Evolutionary conservation across 352 stramenopile species (phyloP).

Genomic region (Phytophthora pinifolia): DNA sequence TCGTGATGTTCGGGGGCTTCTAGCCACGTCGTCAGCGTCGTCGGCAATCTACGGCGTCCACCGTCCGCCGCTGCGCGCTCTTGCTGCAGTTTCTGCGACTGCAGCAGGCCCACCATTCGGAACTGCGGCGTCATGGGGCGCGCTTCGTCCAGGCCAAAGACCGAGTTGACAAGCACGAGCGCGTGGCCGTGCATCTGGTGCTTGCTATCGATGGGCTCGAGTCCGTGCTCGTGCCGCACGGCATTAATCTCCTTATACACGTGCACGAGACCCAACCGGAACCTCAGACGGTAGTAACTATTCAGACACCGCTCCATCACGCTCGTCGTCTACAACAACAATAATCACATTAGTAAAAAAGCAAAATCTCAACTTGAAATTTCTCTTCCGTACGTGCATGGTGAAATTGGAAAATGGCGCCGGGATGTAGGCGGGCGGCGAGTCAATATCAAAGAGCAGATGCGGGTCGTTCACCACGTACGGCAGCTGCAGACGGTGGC

Average conservation of each 20-base stretch:
- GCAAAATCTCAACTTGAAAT: not conserved
- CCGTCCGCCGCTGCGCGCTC: conserved; percentile 17
- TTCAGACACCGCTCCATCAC: conserved; percentile 81
- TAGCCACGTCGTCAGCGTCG: conserved; percentile 41
- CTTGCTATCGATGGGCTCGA: conserved; percentile 52
- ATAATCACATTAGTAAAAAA: conserved; percentile 8
- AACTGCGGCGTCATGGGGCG: conserved; percentile 77
- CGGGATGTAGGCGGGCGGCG: conserved; percentile 73
- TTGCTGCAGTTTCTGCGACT: conserved; percentile 32
- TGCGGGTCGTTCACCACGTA: conserved; percentile 84
- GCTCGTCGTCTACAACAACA: conserved; percentile 51
- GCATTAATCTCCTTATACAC: conserved; percentile 70
- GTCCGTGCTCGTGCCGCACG: conserved; percentile 50
- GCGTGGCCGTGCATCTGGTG: conserved; percentile 51
- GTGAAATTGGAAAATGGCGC: conserved; percentile 84
- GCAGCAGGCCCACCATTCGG: conserved; percentile 69
- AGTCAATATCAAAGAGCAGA: conserved; percentile 84
- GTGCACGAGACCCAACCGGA: conserved; percentile 59
- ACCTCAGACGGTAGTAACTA: conserved; percentile 74
- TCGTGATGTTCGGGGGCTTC: conserved; percentile 22
- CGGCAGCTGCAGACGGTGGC: conserved; percentile 61
- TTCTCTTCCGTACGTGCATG: conserved; percentile 57
- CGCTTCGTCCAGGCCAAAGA: conserved; percentile 81
- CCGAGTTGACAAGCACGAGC: conserved; percentile 80
- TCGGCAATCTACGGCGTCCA: conserved; percentile 34